Evolutionary conservation across 2,329 filamentous ascomycete species (phyloP).

Genomic region (Arthrobotrys sinensis): DNA sequence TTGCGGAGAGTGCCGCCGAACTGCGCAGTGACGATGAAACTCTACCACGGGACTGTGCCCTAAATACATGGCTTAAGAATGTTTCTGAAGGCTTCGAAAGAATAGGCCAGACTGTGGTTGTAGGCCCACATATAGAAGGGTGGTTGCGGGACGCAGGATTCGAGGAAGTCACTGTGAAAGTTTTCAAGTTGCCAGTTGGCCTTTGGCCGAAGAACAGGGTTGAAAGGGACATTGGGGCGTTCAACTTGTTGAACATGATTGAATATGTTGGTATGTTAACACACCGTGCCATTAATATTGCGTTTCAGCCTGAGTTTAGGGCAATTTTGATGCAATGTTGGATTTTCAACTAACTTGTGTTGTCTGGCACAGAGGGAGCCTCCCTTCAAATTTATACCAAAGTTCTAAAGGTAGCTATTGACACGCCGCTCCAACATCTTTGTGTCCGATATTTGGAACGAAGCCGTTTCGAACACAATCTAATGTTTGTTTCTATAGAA

Average conservation of each 20-base stretch:
- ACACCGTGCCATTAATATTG: neutral
- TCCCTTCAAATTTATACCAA: slow-evolving; percentile 58
- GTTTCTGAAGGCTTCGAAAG: slow-evolving; percentile 54
- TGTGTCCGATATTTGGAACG: neutral
- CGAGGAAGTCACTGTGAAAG: slow-evolving; percentile 71
- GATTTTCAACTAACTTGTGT: slow-evolving; percentile 50
- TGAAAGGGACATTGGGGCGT: slow-evolving; percentile 63
- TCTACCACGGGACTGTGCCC: slow-evolving; percentile 33
- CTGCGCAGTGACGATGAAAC: slow-evolving; percentile 59
- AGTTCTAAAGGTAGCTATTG: slow-evolving; percentile 47
- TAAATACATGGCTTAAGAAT: slow-evolving; percentile 60
- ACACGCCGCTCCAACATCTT: neutral
- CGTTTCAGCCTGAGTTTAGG: slow-evolving; percentile 10
- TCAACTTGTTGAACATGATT: slow-evolving; percentile 63
- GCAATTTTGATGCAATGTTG: slow-evolving; percentile 15
- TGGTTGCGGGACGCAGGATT: slow-evolving; percentile 69
- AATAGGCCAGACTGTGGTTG: slow-evolving; percentile 45
- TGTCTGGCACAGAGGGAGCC: slow-evolving; percentile 51
- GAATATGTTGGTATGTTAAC: slow-evolving; percentile 62
- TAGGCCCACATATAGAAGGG: slow-evolving; percentile 51
- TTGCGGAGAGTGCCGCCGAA: slow-evolving; percentile 62
- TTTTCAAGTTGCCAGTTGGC: slow-evolving; percentile 73
- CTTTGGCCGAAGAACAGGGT: slow-evolving; percentile 71
- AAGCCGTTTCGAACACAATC: neutral
- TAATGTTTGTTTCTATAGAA: slow-evolving; percentile 39